These are phyloP conservation scores for Cetradonia linearis DNA, from an alignment of 495 filamentous ascomycete genomes.

Conservation along the genomic window DNA sequence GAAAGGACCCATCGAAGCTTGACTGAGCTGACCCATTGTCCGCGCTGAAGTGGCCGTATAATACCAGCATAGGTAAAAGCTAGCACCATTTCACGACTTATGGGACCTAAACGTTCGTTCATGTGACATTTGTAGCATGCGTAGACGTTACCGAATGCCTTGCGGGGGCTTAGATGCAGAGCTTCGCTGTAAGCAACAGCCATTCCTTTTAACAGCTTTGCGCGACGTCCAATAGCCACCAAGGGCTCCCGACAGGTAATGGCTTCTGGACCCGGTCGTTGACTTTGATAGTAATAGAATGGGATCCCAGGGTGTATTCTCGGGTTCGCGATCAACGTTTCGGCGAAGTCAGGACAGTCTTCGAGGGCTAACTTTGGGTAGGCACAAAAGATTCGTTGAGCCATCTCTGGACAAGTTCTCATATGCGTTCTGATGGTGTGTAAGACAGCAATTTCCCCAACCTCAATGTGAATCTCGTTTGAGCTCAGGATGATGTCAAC, in stretches of 20 bases:
- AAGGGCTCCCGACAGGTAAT: neutral
- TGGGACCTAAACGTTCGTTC: constrained; percentile 19
- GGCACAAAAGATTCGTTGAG: constrained; percentile 15
- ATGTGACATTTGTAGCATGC: constrained; percentile 24
- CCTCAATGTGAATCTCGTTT: neutral
- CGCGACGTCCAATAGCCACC: constrained; percentile 2
- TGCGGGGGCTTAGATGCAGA: constrained; percentile 11
- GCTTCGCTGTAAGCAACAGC: constrained; percentile 26
- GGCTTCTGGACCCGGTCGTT: neutral
- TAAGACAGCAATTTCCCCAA: constrained; percentile 10
- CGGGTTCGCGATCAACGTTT: constrained; percentile 17
- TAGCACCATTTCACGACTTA: constrained; percentile 17
- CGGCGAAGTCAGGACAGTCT: constrained; percentile 21
- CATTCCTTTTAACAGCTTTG: constrained; percentile 17
- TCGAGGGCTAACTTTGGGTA: constrained; percentile 15
- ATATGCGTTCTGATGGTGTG: constrained; percentile 12
- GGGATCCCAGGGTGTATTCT: constrained; percentile 4
- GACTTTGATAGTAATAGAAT: constrained; percentile 7
- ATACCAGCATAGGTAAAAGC: constrained; percentile 27
- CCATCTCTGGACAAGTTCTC: neutral
- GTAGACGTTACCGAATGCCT: constrained; percentile 25
- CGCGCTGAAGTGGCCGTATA: constrained; percentile 22
- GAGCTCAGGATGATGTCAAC: constrained; percentile 9
- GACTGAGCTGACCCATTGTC: constrained; percentile 17
- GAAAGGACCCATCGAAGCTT: constrained; percentile 25